A percentile compares a stretch with the other conserved stretches of the same genome.
Conservation (phyloP, 2,329 filamentous ascomycete species). For the Exophiala alcalophila region DNA sequence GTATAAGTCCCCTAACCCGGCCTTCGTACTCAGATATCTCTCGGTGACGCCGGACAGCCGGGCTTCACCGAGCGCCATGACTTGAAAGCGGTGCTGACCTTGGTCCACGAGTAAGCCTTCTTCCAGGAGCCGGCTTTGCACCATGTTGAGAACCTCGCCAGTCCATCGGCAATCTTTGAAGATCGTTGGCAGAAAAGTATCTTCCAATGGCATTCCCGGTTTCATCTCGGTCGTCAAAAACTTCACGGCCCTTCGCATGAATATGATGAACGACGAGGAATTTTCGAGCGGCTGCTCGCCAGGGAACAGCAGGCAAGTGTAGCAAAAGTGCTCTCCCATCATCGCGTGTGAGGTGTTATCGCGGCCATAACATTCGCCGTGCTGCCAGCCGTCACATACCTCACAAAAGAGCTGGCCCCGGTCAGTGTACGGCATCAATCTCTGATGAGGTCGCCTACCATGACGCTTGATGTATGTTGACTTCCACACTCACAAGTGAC, state of each 20-base stretch:
- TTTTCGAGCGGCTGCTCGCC: background rate
- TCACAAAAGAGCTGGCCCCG: constrained; percentile 13
- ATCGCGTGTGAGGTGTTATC: background rate
- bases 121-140: constrained; percentile 4
- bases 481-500: constrained; percentile 22
- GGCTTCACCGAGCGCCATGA: constrained; percentile 2
- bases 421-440: constrained; percentile 1
- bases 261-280: constrained; percentile 8
- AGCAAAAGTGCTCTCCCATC: constrained; percentile 17
- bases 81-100: background rate
- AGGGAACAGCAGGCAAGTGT: constrained; percentile 21
- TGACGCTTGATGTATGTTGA: background rate
- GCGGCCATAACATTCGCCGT: constrained; percentile 21
- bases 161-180: constrained; percentile 7
- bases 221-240: constrained; percentile 4
- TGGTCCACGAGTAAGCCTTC: constrained; percentile 6
- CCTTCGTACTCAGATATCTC: constrained; percentile 10
- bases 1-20: constrained; percentile 12
- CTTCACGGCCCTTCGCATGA: constrained; percentile 8
- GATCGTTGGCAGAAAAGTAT: constrained; percentile 2
- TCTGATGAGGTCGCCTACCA: constrained; percentile 7
- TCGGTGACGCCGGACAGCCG: constrained; percentile 4
- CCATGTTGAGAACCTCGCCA: constrained; percentile 1
- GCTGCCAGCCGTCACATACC: constrained; percentile 21
- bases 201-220: constrained; percentile 2